Percentiles rank a stretch among this genome's conserved stretches.
Conservation (phyloP, 2,329 filamentous ascomycete species). For the Raffaelea albimanens region DNA sequence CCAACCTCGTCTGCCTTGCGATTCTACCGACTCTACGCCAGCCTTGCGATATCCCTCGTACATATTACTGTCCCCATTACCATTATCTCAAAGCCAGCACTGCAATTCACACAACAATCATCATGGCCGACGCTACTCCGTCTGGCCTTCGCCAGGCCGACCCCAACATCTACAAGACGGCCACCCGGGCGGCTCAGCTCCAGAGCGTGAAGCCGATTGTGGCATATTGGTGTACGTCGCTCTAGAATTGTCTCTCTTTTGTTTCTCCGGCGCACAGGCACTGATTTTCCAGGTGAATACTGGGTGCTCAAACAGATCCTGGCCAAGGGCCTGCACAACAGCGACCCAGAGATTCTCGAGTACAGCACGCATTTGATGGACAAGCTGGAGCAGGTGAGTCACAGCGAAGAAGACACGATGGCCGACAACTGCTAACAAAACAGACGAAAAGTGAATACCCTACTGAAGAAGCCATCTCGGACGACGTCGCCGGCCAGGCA, state of each 20-base stretch:
- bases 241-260: no score
- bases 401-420: neutral
- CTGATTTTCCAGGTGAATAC: slow-evolving; percentile 83
- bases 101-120: no score
- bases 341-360: slow-evolving; percentile 65
- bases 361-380: slow-evolving; percentile 86
- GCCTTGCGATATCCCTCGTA: no score
- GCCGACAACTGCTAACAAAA: neutral
- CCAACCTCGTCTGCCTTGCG: no score
- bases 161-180: slow-evolving; percentile 62
- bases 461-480: slow-evolving; percentile 71
- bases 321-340: slow-evolving; percentile 64
- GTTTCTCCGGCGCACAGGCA: no score
- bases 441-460: slow-evolving; percentile 64
- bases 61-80: no score
- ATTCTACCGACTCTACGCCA: no score
- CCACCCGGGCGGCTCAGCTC: slow-evolving; percentile 74
- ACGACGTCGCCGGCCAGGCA: slow-evolving; percentile 78
- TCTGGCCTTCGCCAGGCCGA: slow-evolving; percentile 69
- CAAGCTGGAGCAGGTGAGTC: slow-evolving; percentile 65
- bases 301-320: slow-evolving; percentile 92
- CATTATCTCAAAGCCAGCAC: no score
- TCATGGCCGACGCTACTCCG: slow-evolving; percentile 66
- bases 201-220: slow-evolving; percentile 78
- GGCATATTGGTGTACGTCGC: slow-evolving; percentile 85